phyloP scores from a whole-genome alignment of 2,329 filamentous ascomycete species.

The Colletotrichum cuscutae region DNA sequence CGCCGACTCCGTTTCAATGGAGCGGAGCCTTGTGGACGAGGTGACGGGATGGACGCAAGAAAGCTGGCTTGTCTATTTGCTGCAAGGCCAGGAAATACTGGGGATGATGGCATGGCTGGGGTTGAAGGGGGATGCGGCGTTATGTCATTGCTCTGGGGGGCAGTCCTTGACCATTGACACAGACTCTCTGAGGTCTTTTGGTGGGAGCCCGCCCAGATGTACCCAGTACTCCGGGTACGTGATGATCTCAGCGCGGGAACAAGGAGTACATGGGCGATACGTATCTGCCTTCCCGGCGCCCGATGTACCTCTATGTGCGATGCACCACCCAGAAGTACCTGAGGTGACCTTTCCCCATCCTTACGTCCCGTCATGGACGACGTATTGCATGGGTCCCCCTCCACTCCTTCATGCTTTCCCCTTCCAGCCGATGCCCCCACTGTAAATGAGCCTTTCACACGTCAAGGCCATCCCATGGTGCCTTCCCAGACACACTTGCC shows the following conservation, averaged over 20 bases:
- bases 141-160: slow-evolving; percentile 31
- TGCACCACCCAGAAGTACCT: neutral
- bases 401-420: slow-evolving; percentile 31
- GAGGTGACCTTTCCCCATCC: too few species aligned
- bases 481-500: slow-evolving; percentile 12
- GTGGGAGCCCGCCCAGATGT: neutral
- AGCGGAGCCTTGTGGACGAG: slow-evolving; percentile 24
- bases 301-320: neutral
- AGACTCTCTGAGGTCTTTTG: neutral
- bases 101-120: slow-evolving; percentile 33
- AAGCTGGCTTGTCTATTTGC: slow-evolving; percentile 17
- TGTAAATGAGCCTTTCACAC: slow-evolving; percentile 33
- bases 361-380: neutral
- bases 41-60: slow-evolving; percentile 24
- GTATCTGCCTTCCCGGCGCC: neutral
- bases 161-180: slow-evolving; percentile 25
- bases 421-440: slow-evolving; percentile 24
- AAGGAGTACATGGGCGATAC: neutral
- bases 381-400: slow-evolving; percentile 30
- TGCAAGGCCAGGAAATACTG: slow-evolving; percentile 13
- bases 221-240: neutral
- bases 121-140: slow-evolving; percentile 18
- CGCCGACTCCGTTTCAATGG: slow-evolving; percentile 31
- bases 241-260: neutral
- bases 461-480: slow-evolving; percentile 29